Percentiles rank a stretch among this genome's conserved stretches.
phyloP scores from a whole-genome alignment of 78 protist species.

The Isochrysis galbana region DNA sequence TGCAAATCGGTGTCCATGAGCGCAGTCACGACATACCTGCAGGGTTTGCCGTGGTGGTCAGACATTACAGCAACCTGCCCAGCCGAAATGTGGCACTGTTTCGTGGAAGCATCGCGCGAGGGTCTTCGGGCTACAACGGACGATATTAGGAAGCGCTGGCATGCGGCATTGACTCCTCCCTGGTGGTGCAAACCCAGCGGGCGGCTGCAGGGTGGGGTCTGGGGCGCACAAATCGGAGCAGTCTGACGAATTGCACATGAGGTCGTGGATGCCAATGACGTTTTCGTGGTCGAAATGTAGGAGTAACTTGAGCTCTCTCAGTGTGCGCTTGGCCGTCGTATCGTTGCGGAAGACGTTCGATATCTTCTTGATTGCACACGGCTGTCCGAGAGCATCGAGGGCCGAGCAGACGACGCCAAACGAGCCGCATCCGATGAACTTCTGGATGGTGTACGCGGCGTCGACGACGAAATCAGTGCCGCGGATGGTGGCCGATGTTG shows the following conservation, averaged over 20 bases:
- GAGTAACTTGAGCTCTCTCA: constrained; percentile 53
- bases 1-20: constrained; percentile 49
- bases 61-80: too few relatives aligned
- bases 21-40: constrained; percentile 11
- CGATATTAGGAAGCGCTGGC: too few relatives aligned
- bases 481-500: too few relatives aligned
- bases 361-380: constrained; percentile 25
- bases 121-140: too few relatives aligned
- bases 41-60: too few relatives aligned
- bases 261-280: constrained; percentile 19
- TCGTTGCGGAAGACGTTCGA: constrained; percentile 40
- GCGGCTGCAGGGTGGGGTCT: too few relatives aligned
- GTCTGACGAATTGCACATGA: background rate
- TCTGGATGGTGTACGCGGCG: background rate
- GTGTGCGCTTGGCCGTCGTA: constrained; percentile 51
- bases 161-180: too few relatives aligned
- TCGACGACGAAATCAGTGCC: background rate
- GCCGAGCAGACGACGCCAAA: background rate
- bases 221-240: background rate
- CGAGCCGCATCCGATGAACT: constrained; percentile 7
- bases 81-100: too few relatives aligned
- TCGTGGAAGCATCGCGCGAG: too few relatives aligned
- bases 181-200: too few relatives aligned
- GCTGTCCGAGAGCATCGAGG: background rate
- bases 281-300: constrained; percentile 46